phyloP scores from a whole-genome alignment of 1,284 basidiomycete genomes.

The Malassezia sympodialis region DNA sequence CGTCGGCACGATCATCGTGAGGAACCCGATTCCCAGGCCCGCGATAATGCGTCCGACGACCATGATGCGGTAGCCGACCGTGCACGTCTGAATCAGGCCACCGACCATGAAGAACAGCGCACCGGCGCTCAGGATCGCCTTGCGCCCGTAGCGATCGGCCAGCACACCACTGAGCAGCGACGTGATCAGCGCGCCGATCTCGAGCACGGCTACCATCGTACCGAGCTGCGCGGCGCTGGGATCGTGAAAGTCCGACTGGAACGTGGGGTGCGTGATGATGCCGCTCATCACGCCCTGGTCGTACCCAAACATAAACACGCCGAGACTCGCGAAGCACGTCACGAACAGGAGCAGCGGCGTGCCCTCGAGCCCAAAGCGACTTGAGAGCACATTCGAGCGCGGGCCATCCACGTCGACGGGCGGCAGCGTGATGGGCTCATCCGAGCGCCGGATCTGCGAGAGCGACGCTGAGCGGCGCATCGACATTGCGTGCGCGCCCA shows the following conservation, averaged over 20 bases:
- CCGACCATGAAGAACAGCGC: slow-evolving; percentile 79
- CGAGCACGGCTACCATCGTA: slow-evolving; percentile 67
- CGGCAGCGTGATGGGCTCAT: not conserved
- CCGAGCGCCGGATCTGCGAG: not conserved
- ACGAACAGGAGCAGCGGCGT: slow-evolving; percentile 43
- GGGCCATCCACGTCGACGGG: not conserved
- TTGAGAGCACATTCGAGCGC: slow-evolving; percentile 23
- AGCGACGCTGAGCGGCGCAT: slow-evolving; percentile 11
- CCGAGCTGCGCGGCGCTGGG: slow-evolving; percentile 58
- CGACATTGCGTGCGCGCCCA: not conserved
- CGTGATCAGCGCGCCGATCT: slow-evolving; percentile 71
- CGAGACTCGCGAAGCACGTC: slow-evolving; percentile 69
- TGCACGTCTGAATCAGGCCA: slow-evolving; percentile 79
- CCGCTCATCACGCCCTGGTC: slow-evolving; percentile 53
- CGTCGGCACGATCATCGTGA: slow-evolving; percentile 84
- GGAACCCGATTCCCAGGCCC: slow-evolving; percentile 83
- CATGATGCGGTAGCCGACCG: slow-evolving; percentile 73
- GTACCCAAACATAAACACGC: slow-evolving; percentile 68
- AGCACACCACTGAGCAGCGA: slow-evolving; percentile 77
- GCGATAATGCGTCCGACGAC: slow-evolving; percentile 74
- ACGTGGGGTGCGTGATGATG: slow-evolving; percentile 85
- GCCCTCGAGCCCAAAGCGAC: slow-evolving; percentile 35
- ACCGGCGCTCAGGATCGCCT: slow-evolving; percentile 74
- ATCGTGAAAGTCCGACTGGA: slow-evolving; percentile 56
- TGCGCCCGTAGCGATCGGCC: slow-evolving; percentile 77